phyloP scores from a whole-genome alignment of 225 moss, liverwort and hornwort species.

The Pseudisothecium myosuroides region DNA sequence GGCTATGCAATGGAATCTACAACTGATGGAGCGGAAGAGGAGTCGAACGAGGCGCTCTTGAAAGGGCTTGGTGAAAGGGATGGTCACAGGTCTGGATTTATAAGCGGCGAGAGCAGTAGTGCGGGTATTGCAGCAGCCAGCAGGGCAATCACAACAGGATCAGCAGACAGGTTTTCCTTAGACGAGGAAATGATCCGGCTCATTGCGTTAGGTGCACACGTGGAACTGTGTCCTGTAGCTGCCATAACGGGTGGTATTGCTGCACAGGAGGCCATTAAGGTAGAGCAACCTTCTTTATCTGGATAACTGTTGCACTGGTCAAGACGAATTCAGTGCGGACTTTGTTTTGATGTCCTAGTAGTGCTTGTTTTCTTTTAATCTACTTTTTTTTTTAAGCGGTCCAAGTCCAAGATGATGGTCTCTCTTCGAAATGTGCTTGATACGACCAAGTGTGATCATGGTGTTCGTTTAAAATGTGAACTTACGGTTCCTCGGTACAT shows the following conservation, averaged over 20 bases:
- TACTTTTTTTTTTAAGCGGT: neutral
- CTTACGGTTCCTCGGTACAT: neutral
- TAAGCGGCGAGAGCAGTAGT: slow-evolving; percentile 26
- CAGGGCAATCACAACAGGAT: slow-evolving; percentile 19
- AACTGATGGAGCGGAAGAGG: slow-evolving; percentile 43
- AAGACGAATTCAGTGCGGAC: neutral
- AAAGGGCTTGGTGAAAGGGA: slow-evolving; percentile 35
- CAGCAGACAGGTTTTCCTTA: slow-evolving; percentile 22
- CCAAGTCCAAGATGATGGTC: neutral
- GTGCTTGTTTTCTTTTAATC: neutral
- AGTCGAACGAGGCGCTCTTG: slow-evolving; percentile 18
- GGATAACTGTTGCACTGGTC: neutral
- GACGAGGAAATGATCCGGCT: slow-evolving; percentile 56
- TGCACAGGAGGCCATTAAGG: slow-evolving; percentile 92
- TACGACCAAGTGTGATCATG: neutral
- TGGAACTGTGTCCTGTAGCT: slow-evolving; percentile 71
- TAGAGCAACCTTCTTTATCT: neutral
- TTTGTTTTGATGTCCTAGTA: neutral
- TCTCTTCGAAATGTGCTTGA: neutral
- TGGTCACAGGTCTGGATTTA: slow-evolving; percentile 17
- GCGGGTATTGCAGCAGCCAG: slow-evolving; percentile 5
- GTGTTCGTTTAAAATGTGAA: neutral
- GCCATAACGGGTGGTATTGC: slow-evolving; percentile 90
- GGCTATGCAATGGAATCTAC: slow-evolving; percentile 73
- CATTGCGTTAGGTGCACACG: slow-evolving; percentile 56